phyloP scores from a whole-genome alignment of 2,329 filamentous ascomycete genomes.

The Pseudogymnoascus sp. region DNA sequence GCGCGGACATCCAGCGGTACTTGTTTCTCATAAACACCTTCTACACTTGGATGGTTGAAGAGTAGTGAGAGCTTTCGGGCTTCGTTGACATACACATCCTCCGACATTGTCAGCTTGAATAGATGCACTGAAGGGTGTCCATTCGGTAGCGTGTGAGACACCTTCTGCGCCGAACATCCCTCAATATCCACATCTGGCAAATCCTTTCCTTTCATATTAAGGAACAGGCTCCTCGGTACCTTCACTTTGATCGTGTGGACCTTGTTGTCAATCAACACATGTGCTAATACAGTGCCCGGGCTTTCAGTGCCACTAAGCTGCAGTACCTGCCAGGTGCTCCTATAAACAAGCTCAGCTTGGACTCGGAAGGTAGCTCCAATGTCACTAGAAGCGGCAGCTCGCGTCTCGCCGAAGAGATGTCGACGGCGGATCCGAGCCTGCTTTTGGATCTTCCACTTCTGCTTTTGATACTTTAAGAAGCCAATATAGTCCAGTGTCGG shows the following conservation, averaged over 20 bases:
- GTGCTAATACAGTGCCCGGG: constrained; percentile 79
- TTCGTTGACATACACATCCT: constrained; percentile 80
- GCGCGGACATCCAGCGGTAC: constrained; percentile 80
- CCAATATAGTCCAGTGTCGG: constrained; percentile 79
- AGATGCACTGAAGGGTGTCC: constrained; percentile 89
- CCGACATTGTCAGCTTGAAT: constrained; percentile 85
- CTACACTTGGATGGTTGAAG: constrained; percentile 88
- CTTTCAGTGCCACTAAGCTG: constrained; percentile 76
- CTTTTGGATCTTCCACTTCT: constrained; percentile 98
- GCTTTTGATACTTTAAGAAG: constrained; percentile 90
- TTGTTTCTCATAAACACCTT: constrained; percentile 94
- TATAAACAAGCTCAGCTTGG: constrained; percentile 82
- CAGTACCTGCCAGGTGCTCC: constrained; percentile 89
- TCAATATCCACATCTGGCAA: constrained; percentile 81
- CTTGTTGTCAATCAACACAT: constrained; percentile 88
- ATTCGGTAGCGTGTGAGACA: constrained; percentile 87
- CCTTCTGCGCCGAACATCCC: constrained; percentile 83
- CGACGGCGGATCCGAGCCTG: constrained; percentile 76
- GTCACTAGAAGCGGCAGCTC: constrained; percentile 54
- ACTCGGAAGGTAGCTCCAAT: constrained; percentile 73
- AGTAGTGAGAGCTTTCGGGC: constrained; percentile 71
- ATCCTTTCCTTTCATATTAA: constrained; percentile 83
- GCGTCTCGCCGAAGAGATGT: constrained; percentile 86
- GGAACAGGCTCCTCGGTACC: constrained; percentile 79
- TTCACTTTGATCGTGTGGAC: constrained; percentile 82